Percentiles rank a stretch among this genome's conserved stretches.
phyloP scores from a whole-genome alignment of 140 eudicot species.

The Ambrosia hybrid region DNA sequence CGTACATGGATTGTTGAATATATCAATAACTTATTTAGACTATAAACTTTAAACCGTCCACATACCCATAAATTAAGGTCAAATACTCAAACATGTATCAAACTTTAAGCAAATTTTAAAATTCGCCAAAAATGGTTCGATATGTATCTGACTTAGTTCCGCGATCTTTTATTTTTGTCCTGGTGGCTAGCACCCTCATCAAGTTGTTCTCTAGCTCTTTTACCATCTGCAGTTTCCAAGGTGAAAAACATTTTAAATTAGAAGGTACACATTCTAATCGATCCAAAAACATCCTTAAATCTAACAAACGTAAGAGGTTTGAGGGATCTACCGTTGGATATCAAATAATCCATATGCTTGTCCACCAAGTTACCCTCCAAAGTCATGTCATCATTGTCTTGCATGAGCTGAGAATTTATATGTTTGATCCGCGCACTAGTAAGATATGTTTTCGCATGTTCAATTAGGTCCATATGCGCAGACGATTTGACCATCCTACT shows the following conservation, averaged over 20 bases:
- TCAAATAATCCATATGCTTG: background rate
- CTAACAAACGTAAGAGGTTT: background rate
- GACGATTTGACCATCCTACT: background rate
- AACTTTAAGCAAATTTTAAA: no score
- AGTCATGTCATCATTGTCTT: conserved; percentile 4
- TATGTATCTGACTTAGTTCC: background rate
- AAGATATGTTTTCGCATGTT: background rate
- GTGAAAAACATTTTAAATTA: background rate
- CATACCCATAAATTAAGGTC: no score
- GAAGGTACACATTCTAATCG: background rate
- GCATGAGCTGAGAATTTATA: background rate
- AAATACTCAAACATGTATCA: no score
- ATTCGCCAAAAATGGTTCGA: background rate
- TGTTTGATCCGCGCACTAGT: background rate
- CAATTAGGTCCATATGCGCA: background rate
- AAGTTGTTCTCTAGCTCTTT: conserved; percentile 2
- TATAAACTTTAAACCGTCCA: no score
- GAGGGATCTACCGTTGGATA: background rate
- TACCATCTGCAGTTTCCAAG: conserved; percentile 4
- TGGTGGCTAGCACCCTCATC: background rate
- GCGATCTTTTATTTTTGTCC: background rate
- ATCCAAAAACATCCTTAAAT: background rate
- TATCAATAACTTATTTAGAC: no score
- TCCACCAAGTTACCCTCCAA: background rate
- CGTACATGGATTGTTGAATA: no score